Evolutionary conservation across 1,139 yeast genomes (phyloP).

Genomic region (Taphrina communis): DNA sequence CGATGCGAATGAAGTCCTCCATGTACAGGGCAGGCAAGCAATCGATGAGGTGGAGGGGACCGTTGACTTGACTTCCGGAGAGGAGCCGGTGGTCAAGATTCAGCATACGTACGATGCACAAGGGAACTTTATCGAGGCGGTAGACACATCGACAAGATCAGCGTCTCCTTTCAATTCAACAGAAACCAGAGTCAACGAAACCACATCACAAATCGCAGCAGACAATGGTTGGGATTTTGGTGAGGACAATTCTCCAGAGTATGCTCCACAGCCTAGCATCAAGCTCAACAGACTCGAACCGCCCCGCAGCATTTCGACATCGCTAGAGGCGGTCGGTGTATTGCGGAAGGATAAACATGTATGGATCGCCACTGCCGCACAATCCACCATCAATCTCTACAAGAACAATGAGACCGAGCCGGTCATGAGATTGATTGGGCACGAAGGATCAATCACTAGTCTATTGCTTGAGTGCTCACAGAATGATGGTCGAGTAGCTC

Average conservation of each 20-base stretch:
- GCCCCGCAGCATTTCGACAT: background rate
- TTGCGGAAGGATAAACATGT: background rate
- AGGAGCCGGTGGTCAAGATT: slow-evolving; percentile 18
- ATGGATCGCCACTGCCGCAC: slow-evolving; percentile 1
- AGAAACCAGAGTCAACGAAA: background rate
- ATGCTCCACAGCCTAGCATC: background rate
- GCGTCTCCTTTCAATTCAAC: background rate
- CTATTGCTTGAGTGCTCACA: background rate
- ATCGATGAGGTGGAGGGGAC: slow-evolving; percentile 7
- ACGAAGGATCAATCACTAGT: background rate
- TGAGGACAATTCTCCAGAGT: background rate
- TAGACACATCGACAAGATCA: background rate
- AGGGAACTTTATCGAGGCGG: slow-evolving; percentile 14
- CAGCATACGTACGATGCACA: slow-evolving; percentile 15
- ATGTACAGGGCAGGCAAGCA: background rate
- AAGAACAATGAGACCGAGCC: slow-evolving; percentile 2
- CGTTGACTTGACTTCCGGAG: background rate
- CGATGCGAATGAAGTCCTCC: slow-evolving; percentile 1
- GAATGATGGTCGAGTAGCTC: background rate
- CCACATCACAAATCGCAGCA: too few relatives aligned
- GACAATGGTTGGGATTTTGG: slow-evolving; percentile 1
- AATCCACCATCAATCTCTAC: background rate
- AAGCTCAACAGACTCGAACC: background rate
- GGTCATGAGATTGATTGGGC: background rate
- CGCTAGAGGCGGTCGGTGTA: background rate